Base-by-base conservation (phyloP, 116 monocot species). In the Dioscorea cayenensis region DNA sequence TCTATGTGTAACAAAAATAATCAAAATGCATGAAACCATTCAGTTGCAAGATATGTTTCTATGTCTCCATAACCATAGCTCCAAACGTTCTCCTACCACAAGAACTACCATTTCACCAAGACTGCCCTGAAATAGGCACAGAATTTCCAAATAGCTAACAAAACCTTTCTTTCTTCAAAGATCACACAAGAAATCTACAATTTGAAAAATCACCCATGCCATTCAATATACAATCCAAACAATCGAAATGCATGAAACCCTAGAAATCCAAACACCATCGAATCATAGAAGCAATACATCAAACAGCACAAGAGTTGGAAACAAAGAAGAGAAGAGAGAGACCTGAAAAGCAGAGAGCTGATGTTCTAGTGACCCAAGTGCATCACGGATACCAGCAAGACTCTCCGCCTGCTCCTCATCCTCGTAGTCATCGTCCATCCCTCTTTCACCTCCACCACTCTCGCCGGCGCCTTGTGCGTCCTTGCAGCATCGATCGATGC, bases 321-420 rank as follows among this genome's bases (percentile, higher is more conserved):
- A 65, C 13, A 65, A 17, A 65, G 58, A 28, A 27, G 8, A 18
- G 18, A 5, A 61, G 25, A 71, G 13, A n/a, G 6, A 27, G 37
- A 80, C 82, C 82, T 78, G 82, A 59, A 82, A 70, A 8, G 68
- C 23, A 5, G 70, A 36, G 51, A 82, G 77, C 65, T 82, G 77
- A 29, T 66, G 73, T 66, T 82, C 82, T 20, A 82, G 77, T 2
- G 82, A 82, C 23, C 74, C 73, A 19, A 82, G 82, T 14, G 82
- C 82, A 28, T 77, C 77, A 27, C 77, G 74, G 36, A 82, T 78
- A 13, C 73, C 43, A 21, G 77, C 27, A 10, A 82, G 73, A 50
- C 64, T 69, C 70, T 77, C 77, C 71, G 58, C 74, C 27, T 52
- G 69, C 48, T 68, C 81, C 25, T 23, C 63, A 0, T 61, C 68